Evolutionary conservation across 768 basidiomycete genomes (phyloP), one percentile per base, ranked within the genome.

Genomic region (Rhizopogon sp.): DNA sequence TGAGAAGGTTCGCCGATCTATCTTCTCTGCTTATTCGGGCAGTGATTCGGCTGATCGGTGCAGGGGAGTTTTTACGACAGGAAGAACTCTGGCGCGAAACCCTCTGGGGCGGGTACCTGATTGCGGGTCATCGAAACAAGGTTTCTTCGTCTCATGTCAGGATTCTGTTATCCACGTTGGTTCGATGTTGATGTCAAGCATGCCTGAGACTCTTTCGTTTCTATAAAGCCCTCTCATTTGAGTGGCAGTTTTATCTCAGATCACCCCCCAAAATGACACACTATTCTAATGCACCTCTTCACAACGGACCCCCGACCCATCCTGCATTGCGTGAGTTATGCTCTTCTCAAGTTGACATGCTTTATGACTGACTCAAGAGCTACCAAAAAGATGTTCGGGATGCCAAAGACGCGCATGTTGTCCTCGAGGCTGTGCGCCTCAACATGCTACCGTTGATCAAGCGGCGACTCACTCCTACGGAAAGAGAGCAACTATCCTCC

Each of bases 381-480:
- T 35, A 8, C 35, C 28, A 16, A 3, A 41, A 55, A 91, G 89
- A 90, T 63, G 79, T 90, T 37, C 83, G 88, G 14, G 87, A 90
- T 67, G 86, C 87, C n/a, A 79, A 81, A 57, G 88, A 91, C 64
- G 88, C 88, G 2, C 87, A 90, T 61, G 73, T 85, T 44, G 72
- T 91, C 43, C 76, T 91, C 45, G 88, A 91, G 66, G 88, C 89
- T 7, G 88, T 90, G 50, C 79, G 88, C 29, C 77, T 80, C 46
- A 82, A 82, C 58, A 73, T 86, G 40, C 73, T 90, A 33, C 88
- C 89, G 6, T 72, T 91, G 51, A 82, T 90, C 57, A 85, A 79
- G 56, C 80, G 87, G 17, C 80, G 88, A 8, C 74, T 91, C n/a
- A 79, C 84, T 11, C 74, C 83, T 3, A 81, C 72, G 56, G 88